Conservation (phyloP, 352 stramenopile species). For the Globisporangium apiculatum region DNA sequence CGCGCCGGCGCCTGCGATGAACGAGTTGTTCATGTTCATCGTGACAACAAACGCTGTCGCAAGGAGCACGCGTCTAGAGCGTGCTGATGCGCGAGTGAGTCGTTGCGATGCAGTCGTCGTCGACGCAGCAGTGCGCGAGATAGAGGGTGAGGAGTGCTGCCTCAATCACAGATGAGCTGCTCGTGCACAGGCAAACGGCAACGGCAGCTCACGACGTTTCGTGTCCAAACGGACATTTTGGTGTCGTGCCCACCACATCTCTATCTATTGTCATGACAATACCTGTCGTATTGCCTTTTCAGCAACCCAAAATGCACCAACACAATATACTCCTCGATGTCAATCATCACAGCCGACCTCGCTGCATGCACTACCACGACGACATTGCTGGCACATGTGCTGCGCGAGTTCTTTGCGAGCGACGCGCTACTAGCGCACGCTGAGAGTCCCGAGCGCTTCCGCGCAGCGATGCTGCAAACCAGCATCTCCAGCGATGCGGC, state of each 20-base stretch:
- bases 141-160: too few species aligned
- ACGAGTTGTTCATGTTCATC: conserved; percentile 71
- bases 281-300: too few species aligned
- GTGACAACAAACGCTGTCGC: conserved; percentile 15
- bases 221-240: too few species aligned
- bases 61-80: too few species aligned
- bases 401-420: conserved; percentile 22
- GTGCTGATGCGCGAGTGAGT: too few species aligned
- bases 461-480: conserved; percentile 25
- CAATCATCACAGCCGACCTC: background rate
- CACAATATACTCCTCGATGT: background rate
- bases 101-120: too few species aligned
- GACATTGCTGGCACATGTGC: conserved; percentile 2
- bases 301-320: too few species aligned
- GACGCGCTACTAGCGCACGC: conserved; percentile 19
- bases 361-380: background rate
- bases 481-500: background rate
- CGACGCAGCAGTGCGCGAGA: too few species aligned
- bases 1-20: conserved; percentile 51
- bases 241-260: too few species aligned
- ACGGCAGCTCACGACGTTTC: background rate
- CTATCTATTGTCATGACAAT: too few species aligned
- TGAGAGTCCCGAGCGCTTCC: conserved; percentile 29
- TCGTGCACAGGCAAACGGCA: too few species aligned
- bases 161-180: too few species aligned